Base-by-base conservation (phyloP, 2,329 filamentous ascomycete genomes). In the Aureobasidium musti region DNA sequence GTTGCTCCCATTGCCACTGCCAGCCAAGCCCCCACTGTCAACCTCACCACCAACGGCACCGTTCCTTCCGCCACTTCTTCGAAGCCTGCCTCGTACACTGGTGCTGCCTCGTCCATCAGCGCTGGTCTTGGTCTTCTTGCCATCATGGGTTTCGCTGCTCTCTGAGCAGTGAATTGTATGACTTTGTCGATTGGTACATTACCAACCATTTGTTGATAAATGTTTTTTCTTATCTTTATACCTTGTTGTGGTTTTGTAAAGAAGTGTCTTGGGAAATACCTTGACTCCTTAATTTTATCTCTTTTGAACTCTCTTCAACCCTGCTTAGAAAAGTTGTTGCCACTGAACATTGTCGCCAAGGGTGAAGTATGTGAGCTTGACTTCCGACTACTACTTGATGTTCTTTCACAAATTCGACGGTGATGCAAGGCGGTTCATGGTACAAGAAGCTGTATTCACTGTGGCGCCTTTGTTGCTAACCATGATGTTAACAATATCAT, bases 71-170 rank as follows among this genome's bases (percentile, higher is more conserved):
- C 33, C 19, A 19, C 35, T 28, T 41, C 53, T 26, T n/a, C 11
- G 7, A 56, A 7, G 33, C 53, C 53, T 56, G 53, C 35, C 26
- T 19, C 53, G 4, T 56, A 56, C 53, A 56, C 53, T 41, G 53
- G 53, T 28, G 33, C 53, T n/a, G 53, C 53, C 26, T 26, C 53
- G 4, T 17, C 53, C 2, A 23, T 41, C 35, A 26, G 30, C 10
- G 53, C 28, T 41, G 53, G 53, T 28, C 33, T 56, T 26, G 53
- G 53, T 35, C 21, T 56, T 5, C 53, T 56, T 41, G 53, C 53
- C 21, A 13, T 56, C 14, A 41, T 56, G 53, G 53, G 53, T n/a
- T 41, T 56, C 7, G 53, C 35, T 56, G 53, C 53, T 41, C 35
- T 56, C 2, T 56, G 17, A 41, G 52, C 1, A 14, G 47, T 30